phyloP scores from a whole-genome alignment of 2,329 filamentous ascomycete genomes.

The Blastomyces silverae region DNA sequence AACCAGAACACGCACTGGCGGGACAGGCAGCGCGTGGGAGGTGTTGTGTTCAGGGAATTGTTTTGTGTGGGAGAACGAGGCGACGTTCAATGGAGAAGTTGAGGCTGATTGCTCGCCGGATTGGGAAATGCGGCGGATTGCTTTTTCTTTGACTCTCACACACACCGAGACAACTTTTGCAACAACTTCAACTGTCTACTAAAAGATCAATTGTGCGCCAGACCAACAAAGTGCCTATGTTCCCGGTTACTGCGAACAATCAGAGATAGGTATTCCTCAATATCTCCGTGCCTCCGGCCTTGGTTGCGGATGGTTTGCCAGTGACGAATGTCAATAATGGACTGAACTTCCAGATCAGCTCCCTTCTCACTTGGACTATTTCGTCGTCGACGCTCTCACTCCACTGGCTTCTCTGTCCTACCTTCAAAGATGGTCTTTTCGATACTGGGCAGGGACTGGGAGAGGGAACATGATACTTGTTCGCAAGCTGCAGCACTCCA shows the following conservation, averaged over 20 bases:
- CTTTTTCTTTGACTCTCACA: neutral
- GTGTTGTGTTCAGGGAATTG: neutral
- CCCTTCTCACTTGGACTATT: neutral
- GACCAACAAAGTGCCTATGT: neutral
- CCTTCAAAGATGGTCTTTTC: neutral
- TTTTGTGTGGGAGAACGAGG: slow-evolving; percentile 8
- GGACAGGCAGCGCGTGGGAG: neutral
- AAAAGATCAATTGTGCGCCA: slow-evolving; percentile 1
- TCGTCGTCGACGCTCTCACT: neutral
- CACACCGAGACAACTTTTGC: neutral
- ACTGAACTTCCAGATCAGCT: neutral
- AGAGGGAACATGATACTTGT: slow-evolving; percentile 1
- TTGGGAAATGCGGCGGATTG: slow-evolving; percentile 8
- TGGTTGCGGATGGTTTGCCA: neutral
- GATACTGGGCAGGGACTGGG: neutral
- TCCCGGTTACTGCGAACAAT: neutral
- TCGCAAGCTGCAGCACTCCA: slow-evolving; percentile 3
- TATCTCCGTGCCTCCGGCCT: neutral
- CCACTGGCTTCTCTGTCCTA: slow-evolving; percentile 5
- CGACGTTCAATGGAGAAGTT: slow-evolving; percentile 5
- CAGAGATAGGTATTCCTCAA: neutral
- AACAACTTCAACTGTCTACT: neutral
- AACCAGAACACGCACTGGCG: neutral
- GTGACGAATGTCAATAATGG: neutral
- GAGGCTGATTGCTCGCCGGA: slow-evolving; percentile 14